Evolutionary conservation across 1,284 basidiomycete genomes (phyloP).

Genomic region (Neolentinus lepideus): DNA sequence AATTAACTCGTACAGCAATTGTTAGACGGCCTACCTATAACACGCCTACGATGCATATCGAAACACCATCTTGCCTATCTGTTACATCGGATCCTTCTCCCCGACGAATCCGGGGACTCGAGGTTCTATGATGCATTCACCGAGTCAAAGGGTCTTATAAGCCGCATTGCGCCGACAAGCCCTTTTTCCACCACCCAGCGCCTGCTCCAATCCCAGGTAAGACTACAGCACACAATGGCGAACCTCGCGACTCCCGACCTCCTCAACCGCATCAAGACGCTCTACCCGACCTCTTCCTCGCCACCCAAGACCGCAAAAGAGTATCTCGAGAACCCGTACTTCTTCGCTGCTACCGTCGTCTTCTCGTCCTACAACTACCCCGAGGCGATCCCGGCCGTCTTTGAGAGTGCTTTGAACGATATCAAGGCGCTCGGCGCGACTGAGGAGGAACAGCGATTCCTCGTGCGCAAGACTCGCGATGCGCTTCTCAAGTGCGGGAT

Average conservation of each 20-base stretch:
- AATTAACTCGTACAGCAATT: neutral
- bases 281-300: slow-evolving; percentile 15
- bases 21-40: neutral
- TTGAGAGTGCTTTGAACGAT: slow-evolving; percentile 37
- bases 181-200: neutral
- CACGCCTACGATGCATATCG: neutral
- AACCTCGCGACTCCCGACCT: slow-evolving; percentile 15
- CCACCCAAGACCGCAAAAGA: slow-evolving; percentile 8
- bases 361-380: slow-evolving; percentile 49
- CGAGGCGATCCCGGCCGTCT: slow-evolving; percentile 46
- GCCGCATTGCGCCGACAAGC: neutral
- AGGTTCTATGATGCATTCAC: neutral
- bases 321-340: slow-evolving; percentile 41
- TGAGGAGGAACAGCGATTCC: slow-evolving; percentile 26
- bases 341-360: slow-evolving; percentile 43
- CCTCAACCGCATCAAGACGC: slow-evolving; percentile 17
- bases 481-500: slow-evolving; percentile 50
- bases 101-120: neutral
- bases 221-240: slow-evolving; percentile 6
- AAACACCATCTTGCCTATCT: neutral
- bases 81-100: neutral
- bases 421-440: slow-evolving; percentile 18
- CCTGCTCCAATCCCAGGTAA: neutral
- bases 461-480: slow-evolving; percentile 46
- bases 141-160: too few relatives aligned